Percentiles rank a stretch among this genome's conserved stretches.
Evolutionary conservation across 1,284 basidiomycete species (phyloP).

Genomic region (Ceratobasidium sp.): DNA sequence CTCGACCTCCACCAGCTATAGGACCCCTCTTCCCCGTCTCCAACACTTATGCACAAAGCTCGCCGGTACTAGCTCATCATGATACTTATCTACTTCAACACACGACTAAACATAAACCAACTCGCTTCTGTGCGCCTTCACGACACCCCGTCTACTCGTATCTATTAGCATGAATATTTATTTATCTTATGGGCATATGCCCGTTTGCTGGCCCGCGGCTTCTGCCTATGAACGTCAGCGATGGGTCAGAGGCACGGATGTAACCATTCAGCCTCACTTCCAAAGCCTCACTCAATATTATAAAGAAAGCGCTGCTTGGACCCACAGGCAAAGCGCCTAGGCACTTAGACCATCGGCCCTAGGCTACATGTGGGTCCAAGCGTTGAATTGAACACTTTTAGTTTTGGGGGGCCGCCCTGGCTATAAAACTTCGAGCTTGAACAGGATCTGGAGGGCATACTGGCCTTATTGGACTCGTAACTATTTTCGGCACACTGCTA

Average conservation of each 20-base stretch:
- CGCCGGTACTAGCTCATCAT: too few relatives aligned
- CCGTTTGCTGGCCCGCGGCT: too few relatives aligned
- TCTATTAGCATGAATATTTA: too few relatives aligned
- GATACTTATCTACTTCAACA: too few relatives aligned
- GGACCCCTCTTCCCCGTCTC: too few relatives aligned
- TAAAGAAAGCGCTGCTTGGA: not conserved
- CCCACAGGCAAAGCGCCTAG: not conserved
- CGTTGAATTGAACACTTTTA: not conserved
- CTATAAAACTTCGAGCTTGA: not conserved
- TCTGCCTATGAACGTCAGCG: not conserved
- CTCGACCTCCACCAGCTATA: too few relatives aligned
- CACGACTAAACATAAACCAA: too few relatives aligned
- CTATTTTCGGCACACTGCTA: not conserved
- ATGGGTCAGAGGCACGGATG: not conserved
- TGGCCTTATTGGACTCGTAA: not conserved
- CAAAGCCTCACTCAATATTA: not conserved
- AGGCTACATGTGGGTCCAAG: not conserved
- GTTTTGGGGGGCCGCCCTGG: not conserved
- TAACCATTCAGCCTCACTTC: not conserved
- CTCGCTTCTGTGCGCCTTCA: too few relatives aligned
- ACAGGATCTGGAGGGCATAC: not conserved
- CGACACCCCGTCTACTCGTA: too few relatives aligned
- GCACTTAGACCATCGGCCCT: not conserved
- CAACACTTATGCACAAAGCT: too few relatives aligned
- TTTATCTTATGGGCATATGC: too few relatives aligned